Evolutionary conservation across 345 rosid genomes (phyloP).

Genomic region (Linum tenue): DNA sequence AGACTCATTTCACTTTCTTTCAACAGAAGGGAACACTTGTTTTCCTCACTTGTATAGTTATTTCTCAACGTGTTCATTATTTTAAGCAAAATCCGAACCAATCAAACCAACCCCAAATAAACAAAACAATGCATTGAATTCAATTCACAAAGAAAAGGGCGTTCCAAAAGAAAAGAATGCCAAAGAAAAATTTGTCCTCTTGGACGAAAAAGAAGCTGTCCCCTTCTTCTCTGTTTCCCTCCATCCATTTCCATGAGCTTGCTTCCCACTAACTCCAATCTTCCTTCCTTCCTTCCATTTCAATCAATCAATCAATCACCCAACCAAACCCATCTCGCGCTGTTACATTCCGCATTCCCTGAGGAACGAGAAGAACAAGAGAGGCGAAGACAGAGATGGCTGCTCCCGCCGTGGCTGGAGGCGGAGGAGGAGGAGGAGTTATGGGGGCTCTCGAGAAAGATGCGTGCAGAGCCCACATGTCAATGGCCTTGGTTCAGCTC

Average conservation of each 20-base stretch:
- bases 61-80: no score
- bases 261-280: neutral
- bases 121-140: no score
- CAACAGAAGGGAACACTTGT: no score
- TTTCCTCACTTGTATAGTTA: no score
- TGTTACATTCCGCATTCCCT: neutral
- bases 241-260: neutral
- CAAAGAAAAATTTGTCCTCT: neutral
- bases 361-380: neutral
- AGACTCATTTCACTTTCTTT: no score
- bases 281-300: neutral
- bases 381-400: neutral
- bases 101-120: no score
- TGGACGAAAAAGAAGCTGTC: neutral
- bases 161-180: neutral
- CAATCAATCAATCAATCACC: neutral
- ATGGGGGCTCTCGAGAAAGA: slow-evolving; percentile 33
- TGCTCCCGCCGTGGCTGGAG: neutral
- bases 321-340: neutral
- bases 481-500: slow-evolving; percentile 87
- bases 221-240: neutral
- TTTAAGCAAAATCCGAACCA: neutral
- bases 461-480: slow-evolving; percentile 53
- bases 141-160: no score
- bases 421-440: slow-evolving; percentile 9